Evolutionary conservation across 768 basidiomycete species (phyloP), one percentile per base, ranked within the genome.

Genomic region (Pleurotus tuber-regium): DNA sequence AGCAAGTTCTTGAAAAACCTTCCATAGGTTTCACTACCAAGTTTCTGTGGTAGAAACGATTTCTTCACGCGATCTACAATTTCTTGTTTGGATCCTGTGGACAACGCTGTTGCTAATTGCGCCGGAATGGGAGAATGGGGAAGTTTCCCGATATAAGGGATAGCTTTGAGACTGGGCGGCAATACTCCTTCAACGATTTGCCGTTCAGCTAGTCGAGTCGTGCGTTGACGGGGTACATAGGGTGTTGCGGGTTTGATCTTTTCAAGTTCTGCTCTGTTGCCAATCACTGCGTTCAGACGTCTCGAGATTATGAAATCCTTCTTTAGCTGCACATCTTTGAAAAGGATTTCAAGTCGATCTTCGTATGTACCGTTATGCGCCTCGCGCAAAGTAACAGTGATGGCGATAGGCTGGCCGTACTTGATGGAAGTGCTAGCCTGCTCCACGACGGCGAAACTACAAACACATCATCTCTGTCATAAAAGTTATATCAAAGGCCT

Each of bases 281-380:
- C 82, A 7, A 84, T 72, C 26, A 76, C 70, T 6, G 65, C 78
- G 7, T 58, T 60, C 2, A 83, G 54, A 1, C 66, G 55, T 1
- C 80, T 75, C 0, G 73, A 68, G 30, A 86, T 84, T 10, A 76
- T 55, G 57, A 84, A 84, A 1, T 56, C 63, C 30, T 75, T 73
- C 7, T 63, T 59, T 8, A 77, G 65, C 21, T 68, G 67, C 0
- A 61, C 58, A 54, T 83, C 78, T 54, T 78, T 63, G 58, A 87
- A 80, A 0, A 72, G 46, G 16, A 87, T 54, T 55, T 85, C 82
- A 3, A 80, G 53, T 0, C 79, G 73, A 39, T 81, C 80, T 44
- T 81, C 72, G 52, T 71, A 80, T 2, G 77, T 68, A 8, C 84
- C 83, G 25, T 68, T 64, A 44, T 70, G 59, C 0, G 31, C 26